Base-by-base conservation (phyloP, 768 basidiomycete genomes). In the Tulasnella sp. region DNA sequence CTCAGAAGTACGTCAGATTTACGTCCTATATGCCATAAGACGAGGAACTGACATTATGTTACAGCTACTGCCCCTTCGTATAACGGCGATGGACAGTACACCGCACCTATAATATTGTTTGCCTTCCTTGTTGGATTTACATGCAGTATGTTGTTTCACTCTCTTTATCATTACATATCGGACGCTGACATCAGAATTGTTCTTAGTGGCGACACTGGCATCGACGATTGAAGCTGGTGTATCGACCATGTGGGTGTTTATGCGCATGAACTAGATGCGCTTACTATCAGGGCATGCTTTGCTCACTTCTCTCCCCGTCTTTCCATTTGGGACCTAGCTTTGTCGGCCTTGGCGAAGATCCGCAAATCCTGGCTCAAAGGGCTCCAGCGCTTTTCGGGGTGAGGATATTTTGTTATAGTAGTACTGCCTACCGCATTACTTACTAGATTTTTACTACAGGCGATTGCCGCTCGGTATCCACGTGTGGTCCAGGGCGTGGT, bases 201-300 rank as follows among this genome's bases (percentile, higher is more conserved):
- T 10, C 52, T 61, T 62, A 86, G 85, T 80, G 15, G 70, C 85
- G 62, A 86, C 85, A 4, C 72, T 87, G 62, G 80, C 81, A 2
- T 83, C 84, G 11, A 81, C 85, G 3, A 82, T 89, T 64, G 88
- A 91, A 67, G 88, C 87, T 13, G 90, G 88, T 51, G 88, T 92
- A 1, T 90, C 88, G 1, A 91, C 88, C 1, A 89, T 91, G 82
- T 88, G 69, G 63, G 79, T 67, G 21, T 15, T 17, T n/a, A 23
- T 24, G 2, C 24, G 29, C 15, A 1, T 17, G 27, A 17, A 5
- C 8, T n/a, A 19, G 10, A 13, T 7, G 8, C 11, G 26, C 9
- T 4, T 15, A 23, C 5, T 41, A 3, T 21, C 11, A 1, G 51
- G 30, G 52, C 8, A n/a, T n/a, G n/a, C n/a, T n/a, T n/a, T n/a